Percentiles rank a stretch among this genome's conserved stretches.
Evolutionary conservation across 441 rosid species (phyloP).

Genomic region (Populus hybrid): DNA sequence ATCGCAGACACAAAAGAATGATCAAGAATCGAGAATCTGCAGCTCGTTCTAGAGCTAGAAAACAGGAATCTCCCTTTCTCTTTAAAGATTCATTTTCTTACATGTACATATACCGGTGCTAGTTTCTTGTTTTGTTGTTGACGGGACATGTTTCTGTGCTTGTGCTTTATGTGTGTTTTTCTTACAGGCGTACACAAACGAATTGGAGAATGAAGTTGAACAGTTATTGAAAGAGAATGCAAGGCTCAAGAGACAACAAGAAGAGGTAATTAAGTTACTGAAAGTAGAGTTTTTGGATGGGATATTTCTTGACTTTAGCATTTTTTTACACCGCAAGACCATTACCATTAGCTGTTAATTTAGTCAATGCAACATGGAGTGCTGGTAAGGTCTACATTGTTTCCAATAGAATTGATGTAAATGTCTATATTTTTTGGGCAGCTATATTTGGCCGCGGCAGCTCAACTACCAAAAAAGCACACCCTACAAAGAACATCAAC

Average conservation of each 20-base stretch:
- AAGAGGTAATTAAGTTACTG: slow-evolving; percentile 28
- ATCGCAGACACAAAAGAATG: slow-evolving; percentile 24
- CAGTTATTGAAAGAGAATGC: slow-evolving; percentile 41
- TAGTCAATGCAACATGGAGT: neutral
- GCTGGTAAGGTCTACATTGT: neutral
- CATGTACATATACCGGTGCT: neutral
- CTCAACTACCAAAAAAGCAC: slow-evolving; percentile 43
- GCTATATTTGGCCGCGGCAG: slow-evolving; percentile 44
- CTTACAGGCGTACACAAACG: slow-evolving; percentile 46
- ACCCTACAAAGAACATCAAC: slow-evolving; percentile 54
- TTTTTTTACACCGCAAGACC: neutral
- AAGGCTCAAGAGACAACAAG: slow-evolving; percentile 38
- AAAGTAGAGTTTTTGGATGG: neutral
- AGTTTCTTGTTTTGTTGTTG: neutral
- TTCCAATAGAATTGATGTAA: neutral
- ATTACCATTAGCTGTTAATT: neutral
- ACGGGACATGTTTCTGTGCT: neutral
- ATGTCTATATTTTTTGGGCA: slow-evolving; percentile 16
- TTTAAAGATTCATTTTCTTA: neutral
- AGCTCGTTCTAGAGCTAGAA: slow-evolving; percentile 55
- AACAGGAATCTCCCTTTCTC: slow-evolving; percentile 29
- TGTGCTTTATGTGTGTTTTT: neutral
- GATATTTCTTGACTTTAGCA: neutral
- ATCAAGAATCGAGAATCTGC: slow-evolving; percentile 48
- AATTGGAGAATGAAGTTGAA: slow-evolving; percentile 33